phyloP scores from a whole-genome alignment of 1,139 yeast species.

The Geotrichum restrictum region DNA sequence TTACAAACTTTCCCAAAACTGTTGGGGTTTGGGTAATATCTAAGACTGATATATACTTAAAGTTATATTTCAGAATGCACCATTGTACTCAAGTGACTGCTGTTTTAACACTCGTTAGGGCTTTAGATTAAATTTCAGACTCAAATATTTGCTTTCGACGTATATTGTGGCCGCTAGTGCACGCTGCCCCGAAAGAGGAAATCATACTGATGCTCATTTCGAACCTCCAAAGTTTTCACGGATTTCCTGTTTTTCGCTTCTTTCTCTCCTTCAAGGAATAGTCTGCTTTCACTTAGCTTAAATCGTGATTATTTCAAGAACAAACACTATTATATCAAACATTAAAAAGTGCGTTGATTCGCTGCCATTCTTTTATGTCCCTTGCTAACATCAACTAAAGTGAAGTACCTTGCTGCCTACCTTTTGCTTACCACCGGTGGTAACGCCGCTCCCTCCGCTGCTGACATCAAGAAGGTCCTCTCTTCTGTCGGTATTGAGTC shows the following conservation, averaged over 20 bases:
- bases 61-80: neutral
- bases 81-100: slow-evolving; percentile 3
- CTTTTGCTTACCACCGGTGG: slow-evolving; percentile 48
- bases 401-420: slow-evolving; percentile 51
- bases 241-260: slow-evolving; percentile 17
- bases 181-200: neutral
- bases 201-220: neutral
- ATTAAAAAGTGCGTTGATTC: slow-evolving; percentile 27
- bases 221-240: slow-evolving; percentile 10
- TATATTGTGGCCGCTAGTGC: neutral
- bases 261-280: slow-evolving; percentile 47
- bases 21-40: neutral
- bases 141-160: neutral
- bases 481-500: slow-evolving; percentile 95
- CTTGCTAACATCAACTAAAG: slow-evolving; percentile 24
- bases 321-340: slow-evolving; percentile 11
- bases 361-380: neutral
- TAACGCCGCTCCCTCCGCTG: slow-evolving; percentile 76
- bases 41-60: neutral
- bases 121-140: neutral
- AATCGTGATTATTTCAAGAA: slow-evolving; percentile 52
- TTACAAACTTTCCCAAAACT: neutral
- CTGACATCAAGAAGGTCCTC: slow-evolving; percentile 83
- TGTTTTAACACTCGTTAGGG: neutral
- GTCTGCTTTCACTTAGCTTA: slow-evolving; percentile 55